Base-by-base conservation (phyloP, 2,329 filamentous ascomycete species). In the Acephala macrosclerotiorum region DNA sequence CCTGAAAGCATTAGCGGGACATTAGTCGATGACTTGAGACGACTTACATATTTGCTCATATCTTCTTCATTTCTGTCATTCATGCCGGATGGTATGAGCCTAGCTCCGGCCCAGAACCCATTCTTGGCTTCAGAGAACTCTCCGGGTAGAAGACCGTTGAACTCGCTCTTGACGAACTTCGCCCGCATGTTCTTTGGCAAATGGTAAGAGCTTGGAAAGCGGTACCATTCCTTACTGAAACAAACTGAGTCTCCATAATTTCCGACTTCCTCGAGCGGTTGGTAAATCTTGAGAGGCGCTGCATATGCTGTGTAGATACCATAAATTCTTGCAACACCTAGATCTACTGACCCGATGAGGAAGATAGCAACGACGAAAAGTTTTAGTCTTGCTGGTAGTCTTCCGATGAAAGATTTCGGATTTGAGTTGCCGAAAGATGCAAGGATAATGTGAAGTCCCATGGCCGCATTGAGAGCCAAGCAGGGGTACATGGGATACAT, bases 401-500 rank as follows among this genome's bases (percentile, higher is more conserved):
- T 91, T 66, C 90, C 90, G 33, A 90, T 77, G 3, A 95, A 74
- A 0, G 87, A 86, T 71, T 85, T 88, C 0, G 90, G 88, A 66
- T 92, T 85, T 1, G 86, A 85, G 25, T 88, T 89, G 20, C 94
- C 93, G 57, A 97, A 80, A 42, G 90, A 89, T 14, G 89, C 84
- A 18, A 98, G 84, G 1, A 96, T 75, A 65, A 96, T 91, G 77
- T 98, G 94, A 40, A 96, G 81, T 3, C 92, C 87, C 61, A 97
- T 86, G 9, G 95, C 92, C 2, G 94, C 94, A 74, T 97, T 97
- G 40, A 99, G 83, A 0, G 92, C 91, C 42, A 99, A 83, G 69
- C 95, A 93, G 0, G 96, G 96, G 74, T 99, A 99, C 1, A 89
- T 92, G 0, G 96, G 96, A 75, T 97, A 99, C 94, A 99, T 98